phyloP scores from a whole-genome alignment of 306 rosid species.

The Acacia confusa region DNA sequence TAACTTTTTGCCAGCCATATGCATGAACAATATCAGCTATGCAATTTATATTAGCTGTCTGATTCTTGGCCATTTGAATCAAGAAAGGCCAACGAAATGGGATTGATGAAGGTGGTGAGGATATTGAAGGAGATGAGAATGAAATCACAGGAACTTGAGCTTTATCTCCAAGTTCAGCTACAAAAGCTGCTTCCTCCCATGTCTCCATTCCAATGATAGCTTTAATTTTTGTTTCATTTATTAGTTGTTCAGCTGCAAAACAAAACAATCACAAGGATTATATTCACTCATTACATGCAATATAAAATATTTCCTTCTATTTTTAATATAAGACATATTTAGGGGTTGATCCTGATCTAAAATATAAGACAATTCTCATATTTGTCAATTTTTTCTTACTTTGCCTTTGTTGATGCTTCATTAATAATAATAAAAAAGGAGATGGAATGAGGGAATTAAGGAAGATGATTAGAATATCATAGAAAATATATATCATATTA shows the following conservation, averaged over 20 bases:
- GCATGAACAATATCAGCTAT: conserved; percentile 44
- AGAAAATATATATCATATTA: no score
- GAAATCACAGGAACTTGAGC: conserved; percentile 50
- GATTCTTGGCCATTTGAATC: conserved; percentile 47
- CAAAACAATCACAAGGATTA: background rate
- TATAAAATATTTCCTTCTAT: no score
- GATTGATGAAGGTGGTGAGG: conserved; percentile 37
- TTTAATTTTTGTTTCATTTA: conserved; percentile 38
- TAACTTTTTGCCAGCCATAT: conserved; percentile 40
- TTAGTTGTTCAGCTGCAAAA: conserved; percentile 48
- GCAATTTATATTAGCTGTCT: conserved; percentile 44
- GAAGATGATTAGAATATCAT: no score
- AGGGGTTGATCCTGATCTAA: no score
- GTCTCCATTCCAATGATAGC: conserved; percentile 51
- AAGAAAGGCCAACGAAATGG: conserved; percentile 58
- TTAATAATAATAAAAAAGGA: no score
- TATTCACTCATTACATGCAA: background rate
- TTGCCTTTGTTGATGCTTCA: no score
- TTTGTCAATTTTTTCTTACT: no score
- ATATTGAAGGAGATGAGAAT: conserved; percentile 46
- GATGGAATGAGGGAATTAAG: no score
- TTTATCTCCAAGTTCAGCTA: conserved; percentile 51
- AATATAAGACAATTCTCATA: no score
- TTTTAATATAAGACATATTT: no score
- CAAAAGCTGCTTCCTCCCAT: conserved; percentile 63